These are phyloP conservation scores for Euphrasia arctica DNA, from an alignment of 305 asterid species.

Conservation along the genomic window DNA sequence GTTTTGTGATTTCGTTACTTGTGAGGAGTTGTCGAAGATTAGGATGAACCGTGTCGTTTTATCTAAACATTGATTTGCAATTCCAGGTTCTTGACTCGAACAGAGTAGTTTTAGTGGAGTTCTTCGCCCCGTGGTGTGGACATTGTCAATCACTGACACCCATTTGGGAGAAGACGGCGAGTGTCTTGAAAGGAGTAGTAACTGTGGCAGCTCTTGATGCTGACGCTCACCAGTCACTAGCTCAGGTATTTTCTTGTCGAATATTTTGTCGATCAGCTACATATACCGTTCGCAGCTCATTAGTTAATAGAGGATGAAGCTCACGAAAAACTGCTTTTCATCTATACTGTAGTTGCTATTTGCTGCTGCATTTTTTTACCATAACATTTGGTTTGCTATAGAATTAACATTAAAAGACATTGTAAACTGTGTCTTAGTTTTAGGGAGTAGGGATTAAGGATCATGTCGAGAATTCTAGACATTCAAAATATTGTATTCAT, in stretches of 20 bases:
- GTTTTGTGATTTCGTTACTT: neutral
- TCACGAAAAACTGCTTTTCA: slow-evolving; percentile 2
- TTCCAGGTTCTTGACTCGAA: slow-evolving; percentile 84
- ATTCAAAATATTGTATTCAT: neutral
- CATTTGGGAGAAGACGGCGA: slow-evolving; percentile 88
- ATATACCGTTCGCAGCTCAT: neutral
- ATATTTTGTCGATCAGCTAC: neutral
- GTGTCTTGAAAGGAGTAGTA: slow-evolving; percentile 81
- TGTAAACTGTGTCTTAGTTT: too few relatives aligned
- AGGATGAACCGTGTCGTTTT: neutral
- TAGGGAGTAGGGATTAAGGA: too few relatives aligned
- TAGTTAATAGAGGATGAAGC: slow-evolving; percentile 19
- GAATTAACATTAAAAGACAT: too few relatives aligned
- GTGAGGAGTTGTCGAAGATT: neutral
- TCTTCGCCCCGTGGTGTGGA: slow-evolving; percentile 98
- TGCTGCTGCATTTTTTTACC: neutral
- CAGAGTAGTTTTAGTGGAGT: slow-evolving; percentile 86
- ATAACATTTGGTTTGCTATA: neutral
- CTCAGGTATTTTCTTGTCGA: slow-evolving; percentile 55
- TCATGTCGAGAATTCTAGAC: neutral
- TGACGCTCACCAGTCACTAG: slow-evolving; percentile 85
- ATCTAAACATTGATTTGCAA: neutral
- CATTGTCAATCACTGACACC: slow-evolving; percentile 93
- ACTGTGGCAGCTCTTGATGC: slow-evolving; percentile 96
- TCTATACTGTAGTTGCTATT: slow-evolving; percentile 3